phyloP scores from a whole-genome alignment of 352 stramenopile genomes.

The Blastocystis sp. region DNA sequence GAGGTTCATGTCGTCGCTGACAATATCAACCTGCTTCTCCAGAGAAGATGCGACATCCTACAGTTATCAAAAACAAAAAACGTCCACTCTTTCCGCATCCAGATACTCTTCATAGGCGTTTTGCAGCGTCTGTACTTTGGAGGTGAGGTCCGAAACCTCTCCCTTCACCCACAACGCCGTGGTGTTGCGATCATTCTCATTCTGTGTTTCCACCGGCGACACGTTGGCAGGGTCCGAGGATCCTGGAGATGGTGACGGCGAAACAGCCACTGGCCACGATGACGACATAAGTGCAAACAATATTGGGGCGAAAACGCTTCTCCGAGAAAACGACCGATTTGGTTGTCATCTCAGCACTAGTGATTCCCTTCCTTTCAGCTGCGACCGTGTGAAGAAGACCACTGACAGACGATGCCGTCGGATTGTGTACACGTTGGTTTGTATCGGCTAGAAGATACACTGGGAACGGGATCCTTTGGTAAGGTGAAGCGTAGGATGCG shows the following conservation, averaged over 20 bases:
- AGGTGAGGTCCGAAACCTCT: neutral
- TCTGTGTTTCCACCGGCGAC: too few relatives aligned
- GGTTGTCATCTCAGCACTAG: neutral
- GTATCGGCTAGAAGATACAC: slow-evolving; percentile 93
- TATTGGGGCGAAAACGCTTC: neutral
- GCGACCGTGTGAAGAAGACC: too few relatives aligned
- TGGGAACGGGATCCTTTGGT: slow-evolving; percentile 96
- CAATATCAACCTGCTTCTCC: neutral
- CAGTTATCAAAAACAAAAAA: neutral
- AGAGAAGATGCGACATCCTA: slow-evolving; percentile 9
- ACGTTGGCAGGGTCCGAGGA: too few relatives aligned
- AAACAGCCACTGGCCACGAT: too few relatives aligned
- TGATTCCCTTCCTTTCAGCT: too few relatives aligned
- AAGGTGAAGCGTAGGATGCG: slow-evolving; percentile 85
- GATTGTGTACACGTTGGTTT: slow-evolving; percentile 69
- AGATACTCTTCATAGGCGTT: slow-evolving; percentile 32
- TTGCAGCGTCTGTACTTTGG: slow-evolving; percentile 13
- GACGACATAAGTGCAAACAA: too few relatives aligned
- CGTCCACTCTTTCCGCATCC: neutral
- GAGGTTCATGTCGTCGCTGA: neutral
- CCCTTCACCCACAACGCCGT: too few relatives aligned
- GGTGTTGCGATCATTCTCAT: too few relatives aligned
- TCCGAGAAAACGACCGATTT: neutral
- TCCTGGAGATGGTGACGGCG: too few relatives aligned
- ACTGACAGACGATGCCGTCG: slow-evolving; percentile 8